Evolutionary conservation across 2,329 filamentous ascomycete species (phyloP).

Genomic region (Dactylellina cionopaga): DNA sequence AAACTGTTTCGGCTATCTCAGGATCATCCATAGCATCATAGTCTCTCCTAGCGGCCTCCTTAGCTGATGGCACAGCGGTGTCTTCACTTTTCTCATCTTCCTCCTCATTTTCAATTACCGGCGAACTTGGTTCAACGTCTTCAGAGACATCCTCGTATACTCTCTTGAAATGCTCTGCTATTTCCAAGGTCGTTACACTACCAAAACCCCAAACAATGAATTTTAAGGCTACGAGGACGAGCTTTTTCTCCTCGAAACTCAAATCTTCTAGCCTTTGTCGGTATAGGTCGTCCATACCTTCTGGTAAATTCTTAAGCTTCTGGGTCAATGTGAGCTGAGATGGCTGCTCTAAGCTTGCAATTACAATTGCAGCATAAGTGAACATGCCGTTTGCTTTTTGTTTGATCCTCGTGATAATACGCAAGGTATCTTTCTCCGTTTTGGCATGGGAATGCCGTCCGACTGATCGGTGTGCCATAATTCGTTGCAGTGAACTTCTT

Average conservation of each 20-base stretch:
- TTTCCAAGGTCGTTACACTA: constrained; percentile 25
- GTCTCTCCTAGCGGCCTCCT: background rate
- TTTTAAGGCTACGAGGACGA: constrained; percentile 28
- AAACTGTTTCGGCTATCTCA: constrained; percentile 44
- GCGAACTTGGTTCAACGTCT: background rate
- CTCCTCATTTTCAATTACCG: background rate
- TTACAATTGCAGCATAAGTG: constrained; percentile 42
- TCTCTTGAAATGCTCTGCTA: constrained; percentile 44
- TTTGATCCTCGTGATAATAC: constrained; percentile 29
- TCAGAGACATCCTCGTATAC: constrained; percentile 2
- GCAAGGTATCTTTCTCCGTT: constrained; percentile 16
- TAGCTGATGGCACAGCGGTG: background rate
- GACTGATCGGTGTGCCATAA: constrained; percentile 27
- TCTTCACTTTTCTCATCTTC: background rate
- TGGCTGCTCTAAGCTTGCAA: constrained; percentile 43
- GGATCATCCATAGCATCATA: constrained; percentile 42
- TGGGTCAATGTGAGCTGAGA: constrained; percentile 37
- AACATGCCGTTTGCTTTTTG: constrained; percentile 51
- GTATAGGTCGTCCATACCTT: constrained; percentile 46
- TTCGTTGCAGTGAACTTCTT: constrained; percentile 26
- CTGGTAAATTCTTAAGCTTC: constrained; percentile 40
- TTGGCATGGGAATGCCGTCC: background rate
- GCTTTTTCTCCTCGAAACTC: constrained; percentile 35
- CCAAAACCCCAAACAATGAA: constrained; percentile 35
- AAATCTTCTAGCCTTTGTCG: constrained; percentile 34